These are phyloP conservation scores for Draba incana DNA, from an alignment of 345 rosid genomes.

Conservation along the genomic window DNA sequence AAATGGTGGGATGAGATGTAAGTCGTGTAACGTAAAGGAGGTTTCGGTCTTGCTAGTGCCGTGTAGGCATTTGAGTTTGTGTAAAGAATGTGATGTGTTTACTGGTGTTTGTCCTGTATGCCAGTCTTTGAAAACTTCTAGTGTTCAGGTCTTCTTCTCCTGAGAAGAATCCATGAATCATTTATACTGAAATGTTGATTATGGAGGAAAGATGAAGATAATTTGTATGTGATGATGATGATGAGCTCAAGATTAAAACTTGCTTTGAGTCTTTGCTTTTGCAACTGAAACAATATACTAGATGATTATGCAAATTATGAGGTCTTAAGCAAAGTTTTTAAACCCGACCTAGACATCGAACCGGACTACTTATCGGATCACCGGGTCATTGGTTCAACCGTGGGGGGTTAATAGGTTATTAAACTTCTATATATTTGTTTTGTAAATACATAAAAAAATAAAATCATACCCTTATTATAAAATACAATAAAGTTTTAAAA, in stretches of 20 bases:
- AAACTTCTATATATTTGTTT: too few species aligned
- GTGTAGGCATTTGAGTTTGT: constrained; percentile 86
- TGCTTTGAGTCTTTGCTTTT: background rate
- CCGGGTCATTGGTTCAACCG: too few species aligned
- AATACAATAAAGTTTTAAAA: too few species aligned
- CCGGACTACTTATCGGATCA: too few species aligned
- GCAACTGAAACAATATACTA: background rate
- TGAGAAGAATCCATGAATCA: constrained; percentile 22
- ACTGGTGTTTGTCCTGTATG: constrained; percentile 75
- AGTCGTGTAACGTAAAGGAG: constrained; percentile 68
- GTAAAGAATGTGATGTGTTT: constrained; percentile 72
- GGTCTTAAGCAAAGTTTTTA: too few species aligned
- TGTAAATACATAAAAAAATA: too few species aligned
- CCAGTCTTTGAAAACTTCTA: constrained; percentile 62
- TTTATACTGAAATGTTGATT: background rate
- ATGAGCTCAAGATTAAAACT: background rate
- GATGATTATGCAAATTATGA: background rate
- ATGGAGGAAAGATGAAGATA: constrained; percentile 31
- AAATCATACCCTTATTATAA: too few species aligned
- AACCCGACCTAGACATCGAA: too few species aligned
- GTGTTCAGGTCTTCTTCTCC: constrained; percentile 55
- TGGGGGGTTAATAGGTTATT: too few species aligned
- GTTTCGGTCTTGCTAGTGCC: constrained; percentile 74
- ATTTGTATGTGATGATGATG: constrained; percentile 16
- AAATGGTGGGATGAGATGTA: constrained; percentile 69